Conservation (phyloP, 2,329 filamentous ascomycete genomes). For the Colletotrichum camelliae region DNA sequence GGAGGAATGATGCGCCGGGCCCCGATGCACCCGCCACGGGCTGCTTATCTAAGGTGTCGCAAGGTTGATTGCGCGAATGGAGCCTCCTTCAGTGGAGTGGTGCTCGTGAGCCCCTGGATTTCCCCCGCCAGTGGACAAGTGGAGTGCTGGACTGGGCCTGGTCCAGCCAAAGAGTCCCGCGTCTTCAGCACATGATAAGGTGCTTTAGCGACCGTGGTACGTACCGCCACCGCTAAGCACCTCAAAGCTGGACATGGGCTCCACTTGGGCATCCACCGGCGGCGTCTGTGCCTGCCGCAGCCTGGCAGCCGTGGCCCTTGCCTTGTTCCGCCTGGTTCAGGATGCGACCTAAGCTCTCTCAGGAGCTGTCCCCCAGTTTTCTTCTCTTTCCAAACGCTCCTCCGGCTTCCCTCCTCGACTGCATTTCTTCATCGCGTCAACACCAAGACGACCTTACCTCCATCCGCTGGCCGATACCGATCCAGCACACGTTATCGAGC, state of each 20-base stretch:
- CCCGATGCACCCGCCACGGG: conserved; percentile 4
- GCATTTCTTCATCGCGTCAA: conserved; percentile 13
- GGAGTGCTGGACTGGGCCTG: not conserved
- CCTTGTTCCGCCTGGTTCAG: conserved; percentile 11
- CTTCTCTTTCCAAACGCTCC: conserved; percentile 15
- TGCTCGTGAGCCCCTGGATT: not conserved
- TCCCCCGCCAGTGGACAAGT: not conserved
- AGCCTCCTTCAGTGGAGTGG: not conserved
- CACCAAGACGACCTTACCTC: not conserved
- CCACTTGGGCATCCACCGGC: conserved; percentile 8
- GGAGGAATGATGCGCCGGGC: conserved; percentile 19
- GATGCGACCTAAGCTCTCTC: conserved; percentile 19
- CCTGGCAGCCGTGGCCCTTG: conserved; percentile 9
- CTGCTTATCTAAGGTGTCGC: conserved; percentile 6
- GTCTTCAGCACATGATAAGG: not conserved
- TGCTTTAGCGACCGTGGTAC: not conserved
- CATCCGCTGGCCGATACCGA: not conserved
- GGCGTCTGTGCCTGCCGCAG: conserved; percentile 18
- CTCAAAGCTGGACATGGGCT: not conserved
- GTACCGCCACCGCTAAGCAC: not conserved
- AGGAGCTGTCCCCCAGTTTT: conserved; percentile 24
- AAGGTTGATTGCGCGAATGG: not conserved
- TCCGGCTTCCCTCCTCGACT: not conserved
- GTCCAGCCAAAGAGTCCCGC: not conserved
- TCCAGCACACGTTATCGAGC: not conserved